Conservation (phyloP, 257 asterid genomes). For the Datura wrightii region DNA sequence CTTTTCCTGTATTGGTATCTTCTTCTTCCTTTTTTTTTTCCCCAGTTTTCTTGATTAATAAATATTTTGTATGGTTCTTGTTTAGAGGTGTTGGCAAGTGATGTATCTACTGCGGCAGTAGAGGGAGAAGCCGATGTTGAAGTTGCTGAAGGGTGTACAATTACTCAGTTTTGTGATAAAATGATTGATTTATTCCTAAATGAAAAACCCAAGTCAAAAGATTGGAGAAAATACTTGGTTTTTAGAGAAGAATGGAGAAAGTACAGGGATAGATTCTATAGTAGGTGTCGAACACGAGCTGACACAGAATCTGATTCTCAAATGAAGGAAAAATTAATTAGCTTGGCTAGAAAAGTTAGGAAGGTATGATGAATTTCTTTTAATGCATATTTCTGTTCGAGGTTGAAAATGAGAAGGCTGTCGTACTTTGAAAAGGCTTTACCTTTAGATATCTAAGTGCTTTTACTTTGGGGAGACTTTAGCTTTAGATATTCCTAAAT, state of each 20-base stretch:
- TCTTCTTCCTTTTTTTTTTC: neutral
- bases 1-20: neutral
- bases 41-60: neutral
- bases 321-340: constrained; percentile 62
- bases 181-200: constrained; percentile 77
- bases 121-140: constrained; percentile 57
- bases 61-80: constrained; percentile 21
- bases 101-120: constrained; percentile 42
- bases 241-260: constrained; percentile 84
- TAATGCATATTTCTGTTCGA: neutral
- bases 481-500: neutral
- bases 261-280: constrained; percentile 68
- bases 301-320: constrained; percentile 61
- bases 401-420: neutral
- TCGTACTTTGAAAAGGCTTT: neutral
- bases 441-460: neutral
- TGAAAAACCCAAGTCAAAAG: constrained; percentile 85
- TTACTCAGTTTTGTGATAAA: constrained; percentile 82
- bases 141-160: constrained; percentile 80
- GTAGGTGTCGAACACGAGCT: constrained; percentile 64
- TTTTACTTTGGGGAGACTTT: constrained; percentile 7
- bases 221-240: constrained; percentile 79
- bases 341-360: constrained; percentile 70
- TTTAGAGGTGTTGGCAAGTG: constrained; percentile 46
- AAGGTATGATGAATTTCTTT: constrained; percentile 49